A percentile compares a stretch with the other conserved stretches of the same genome.
phyloP scores from a whole-genome alignment of 257 asterid genomes.

The Leptodermis oblonga region DNA sequence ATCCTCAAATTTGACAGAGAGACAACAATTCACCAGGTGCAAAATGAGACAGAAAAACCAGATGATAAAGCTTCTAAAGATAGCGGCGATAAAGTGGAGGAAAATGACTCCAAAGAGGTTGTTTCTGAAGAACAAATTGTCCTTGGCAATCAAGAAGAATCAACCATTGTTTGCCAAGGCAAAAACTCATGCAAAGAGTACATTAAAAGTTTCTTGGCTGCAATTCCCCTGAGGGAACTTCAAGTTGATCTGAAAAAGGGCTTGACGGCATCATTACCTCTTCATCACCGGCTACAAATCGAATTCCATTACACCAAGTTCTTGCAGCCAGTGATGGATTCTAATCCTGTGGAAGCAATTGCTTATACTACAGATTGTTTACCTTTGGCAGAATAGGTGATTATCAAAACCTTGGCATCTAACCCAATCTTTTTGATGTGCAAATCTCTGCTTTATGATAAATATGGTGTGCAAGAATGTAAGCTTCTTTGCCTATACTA shows the following conservation, averaged over 20 bases:
- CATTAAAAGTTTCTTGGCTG: constrained; percentile 34
- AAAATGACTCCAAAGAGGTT: constrained; percentile 22
- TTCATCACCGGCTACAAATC: constrained; percentile 38
- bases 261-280: constrained; percentile 27
- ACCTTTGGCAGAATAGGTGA: constrained; percentile 17
- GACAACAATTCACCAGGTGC: constrained; percentile 37
- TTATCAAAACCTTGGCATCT: constrained; percentile 7
- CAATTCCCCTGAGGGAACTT: constrained; percentile 35
- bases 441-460: neutral
- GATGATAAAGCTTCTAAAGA: constrained; percentile 23
- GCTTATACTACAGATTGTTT: constrained; percentile 9
- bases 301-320: constrained; percentile 32
- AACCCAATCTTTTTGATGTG: constrained; percentile 11
- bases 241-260: constrained; percentile 36
- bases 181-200: constrained; percentile 35
- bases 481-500: neutral
- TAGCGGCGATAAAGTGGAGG: constrained; percentile 5
- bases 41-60: constrained; percentile 23
- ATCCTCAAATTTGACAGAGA: constrained; percentile 65
- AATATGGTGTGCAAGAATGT: constrained; percentile 1
- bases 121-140: constrained; percentile 15
- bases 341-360: constrained; percentile 8
- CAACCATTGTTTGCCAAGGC: constrained; percentile 25
- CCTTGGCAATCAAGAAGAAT: constrained; percentile 23
- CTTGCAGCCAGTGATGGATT: constrained; percentile 12